phyloP scores from a whole-genome alignment of 208 protist genomes.

The Acanthamoeba lenticulata region DNA sequence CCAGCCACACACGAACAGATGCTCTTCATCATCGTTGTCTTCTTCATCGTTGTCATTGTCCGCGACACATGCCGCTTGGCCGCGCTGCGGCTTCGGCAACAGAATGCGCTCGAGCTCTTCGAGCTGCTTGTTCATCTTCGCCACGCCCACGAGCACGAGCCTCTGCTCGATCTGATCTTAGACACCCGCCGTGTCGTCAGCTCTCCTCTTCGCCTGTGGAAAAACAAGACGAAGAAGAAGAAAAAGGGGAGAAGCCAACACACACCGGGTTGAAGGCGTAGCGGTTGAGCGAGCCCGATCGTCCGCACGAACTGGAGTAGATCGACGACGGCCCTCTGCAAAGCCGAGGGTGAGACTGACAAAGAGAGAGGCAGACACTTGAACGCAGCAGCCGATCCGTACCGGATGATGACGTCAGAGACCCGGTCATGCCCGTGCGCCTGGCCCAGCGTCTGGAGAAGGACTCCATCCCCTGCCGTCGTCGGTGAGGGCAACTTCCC shows the following conservation, averaged over 20 bases:
- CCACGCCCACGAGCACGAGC: not conserved
- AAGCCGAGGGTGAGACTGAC: not conserved
- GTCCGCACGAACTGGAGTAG: not conserved
- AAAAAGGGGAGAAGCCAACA: not conserved
- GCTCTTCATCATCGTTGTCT: not conserved
- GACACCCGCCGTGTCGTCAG: not conserved
- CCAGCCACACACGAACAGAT: conserved; percentile 24
- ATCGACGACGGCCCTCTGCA: not conserved
- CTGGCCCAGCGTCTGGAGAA: not conserved
- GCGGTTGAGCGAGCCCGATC: not conserved
- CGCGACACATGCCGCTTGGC: not conserved
- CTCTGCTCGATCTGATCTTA: not conserved
- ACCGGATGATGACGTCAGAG: not conserved
- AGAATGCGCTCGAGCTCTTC: conserved; percentile 43
- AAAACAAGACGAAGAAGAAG: not conserved
- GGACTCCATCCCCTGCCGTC: no score
- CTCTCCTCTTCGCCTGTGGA: not conserved
- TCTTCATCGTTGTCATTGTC: not conserved
- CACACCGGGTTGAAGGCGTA: not conserved
- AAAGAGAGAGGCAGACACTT: not conserved
- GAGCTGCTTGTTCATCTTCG: conserved; percentile 4
- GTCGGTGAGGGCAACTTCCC: not conserved
- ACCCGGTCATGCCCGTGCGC: not conserved
- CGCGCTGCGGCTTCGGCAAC: not conserved
- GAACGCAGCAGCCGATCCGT: not conserved